Evolutionary conservation across 2,329 filamentous ascomycete genomes (phyloP).

Genomic region (Alternaria triticina): DNA sequence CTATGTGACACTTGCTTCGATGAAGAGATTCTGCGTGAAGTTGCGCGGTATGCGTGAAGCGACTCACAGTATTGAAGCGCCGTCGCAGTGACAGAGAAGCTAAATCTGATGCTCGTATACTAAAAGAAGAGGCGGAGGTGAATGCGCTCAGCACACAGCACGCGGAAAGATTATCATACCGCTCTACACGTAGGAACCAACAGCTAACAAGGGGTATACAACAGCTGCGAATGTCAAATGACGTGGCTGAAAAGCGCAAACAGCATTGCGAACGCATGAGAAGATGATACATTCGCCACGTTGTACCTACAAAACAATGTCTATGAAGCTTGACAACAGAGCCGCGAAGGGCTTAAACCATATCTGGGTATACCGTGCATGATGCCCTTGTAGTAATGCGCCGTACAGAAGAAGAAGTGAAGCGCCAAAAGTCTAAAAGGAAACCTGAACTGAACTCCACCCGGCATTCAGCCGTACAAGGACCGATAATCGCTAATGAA

Average conservation of each 20-base stretch:
- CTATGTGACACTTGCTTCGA: background rate
- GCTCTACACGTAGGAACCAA: background rate
- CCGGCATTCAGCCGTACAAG: background rate
- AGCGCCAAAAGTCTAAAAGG: background rate
- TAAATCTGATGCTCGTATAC: background rate
- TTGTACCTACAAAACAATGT: conserved; percentile 2
- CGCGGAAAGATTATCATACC: background rate
- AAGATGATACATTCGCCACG: background rate
- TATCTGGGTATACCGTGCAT: conserved; percentile 20
- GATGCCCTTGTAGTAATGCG: conserved; percentile 10
- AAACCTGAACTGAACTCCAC: background rate
- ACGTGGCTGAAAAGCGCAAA: background rate
- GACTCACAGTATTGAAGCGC: background rate
- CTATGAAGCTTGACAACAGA: conserved; percentile 1
- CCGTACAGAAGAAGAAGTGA: conserved; percentile 1
- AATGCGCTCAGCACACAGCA: background rate
- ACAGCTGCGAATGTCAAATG: background rate
- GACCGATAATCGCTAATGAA: background rate
- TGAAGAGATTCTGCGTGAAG: background rate
- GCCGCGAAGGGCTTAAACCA: conserved; percentile 1
- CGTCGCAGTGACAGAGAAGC: background rate
- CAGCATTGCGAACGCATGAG: background rate
- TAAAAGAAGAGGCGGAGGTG: background rate
- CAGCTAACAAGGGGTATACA: background rate
- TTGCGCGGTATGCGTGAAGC: background rate